phyloP scores from a whole-genome alignment of 202 grass and related monocot species.

The Musa balbisiana region DNA sequence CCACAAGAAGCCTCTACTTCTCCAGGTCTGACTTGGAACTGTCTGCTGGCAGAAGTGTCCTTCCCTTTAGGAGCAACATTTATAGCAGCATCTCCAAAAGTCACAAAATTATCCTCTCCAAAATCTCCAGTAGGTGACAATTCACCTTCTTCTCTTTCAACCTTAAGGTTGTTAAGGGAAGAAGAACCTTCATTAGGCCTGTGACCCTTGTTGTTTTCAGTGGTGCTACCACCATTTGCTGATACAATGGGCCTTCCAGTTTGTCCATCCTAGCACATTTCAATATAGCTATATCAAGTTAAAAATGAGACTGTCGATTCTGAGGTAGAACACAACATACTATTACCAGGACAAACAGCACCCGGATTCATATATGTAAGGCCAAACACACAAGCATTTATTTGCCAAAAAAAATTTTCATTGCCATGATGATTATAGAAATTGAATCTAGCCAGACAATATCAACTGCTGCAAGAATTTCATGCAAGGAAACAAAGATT shows the following conservation, averaged over 20 bases:
- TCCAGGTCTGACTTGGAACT: conserved; percentile 40
- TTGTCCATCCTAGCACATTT: conserved; percentile 20
- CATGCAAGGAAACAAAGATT: not conserved
- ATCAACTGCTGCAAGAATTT: not conserved
- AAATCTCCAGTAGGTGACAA: conserved; percentile 91
- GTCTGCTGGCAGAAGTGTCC: conserved; percentile 39
- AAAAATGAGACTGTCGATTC: not conserved
- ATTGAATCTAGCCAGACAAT: too few relatives aligned
- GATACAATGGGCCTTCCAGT: conserved; percentile 16
- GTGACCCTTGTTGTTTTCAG: conserved; percentile 22
- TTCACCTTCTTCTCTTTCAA: conserved; percentile 93
- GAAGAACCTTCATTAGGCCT: conserved; percentile 9
- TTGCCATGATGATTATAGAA: too few relatives aligned
- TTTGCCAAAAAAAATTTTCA: too few relatives aligned
- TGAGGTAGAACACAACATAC: too few relatives aligned
- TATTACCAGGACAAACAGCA: too few relatives aligned
- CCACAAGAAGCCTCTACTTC: conserved; percentile 33
- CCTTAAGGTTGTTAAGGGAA: conserved; percentile 36
- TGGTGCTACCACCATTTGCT: conserved; percentile 16
- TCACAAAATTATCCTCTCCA: conserved; percentile 76
- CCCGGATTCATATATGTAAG: too few relatives aligned
- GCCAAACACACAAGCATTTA: too few relatives aligned
- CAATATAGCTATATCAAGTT: not conserved
- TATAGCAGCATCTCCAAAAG: conserved; percentile 48
- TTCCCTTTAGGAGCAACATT: conserved; percentile 35